A percentile compares a stretch with the other conserved stretches of the same genome.
These are phyloP conservation scores for Coemansia sp. DNA, from an alignment of 192 early-diverging fungal genomes.

Conservation along the genomic window DNA sequence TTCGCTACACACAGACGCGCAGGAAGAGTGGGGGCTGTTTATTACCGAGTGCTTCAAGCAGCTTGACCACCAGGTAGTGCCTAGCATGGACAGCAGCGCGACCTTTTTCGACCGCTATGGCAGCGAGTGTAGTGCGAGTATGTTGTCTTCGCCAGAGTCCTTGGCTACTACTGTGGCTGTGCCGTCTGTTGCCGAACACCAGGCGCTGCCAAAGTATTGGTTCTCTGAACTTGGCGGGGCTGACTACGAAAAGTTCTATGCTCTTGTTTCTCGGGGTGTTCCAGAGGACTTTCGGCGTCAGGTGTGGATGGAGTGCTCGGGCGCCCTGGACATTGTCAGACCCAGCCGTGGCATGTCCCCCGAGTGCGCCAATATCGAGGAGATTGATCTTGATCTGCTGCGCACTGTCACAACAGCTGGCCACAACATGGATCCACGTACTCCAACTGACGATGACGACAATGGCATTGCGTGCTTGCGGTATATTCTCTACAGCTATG, in stretches of 20 bases:
- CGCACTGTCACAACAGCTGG: constrained; percentile 22
- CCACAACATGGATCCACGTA: neutral
- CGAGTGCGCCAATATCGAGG: constrained; percentile 20
- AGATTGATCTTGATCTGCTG: constrained; percentile 50
- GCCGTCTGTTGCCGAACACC: neutral
- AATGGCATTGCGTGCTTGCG: constrained; percentile 17
- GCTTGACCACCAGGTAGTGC: constrained; percentile 20
- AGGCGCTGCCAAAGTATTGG: constrained; percentile 28
- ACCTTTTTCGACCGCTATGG: neutral
- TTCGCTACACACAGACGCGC: constrained; percentile 24
- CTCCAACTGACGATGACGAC: neutral
- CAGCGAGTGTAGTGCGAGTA: neutral
- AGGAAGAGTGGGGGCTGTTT: constrained; percentile 41
- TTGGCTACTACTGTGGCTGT: constrained; percentile 15
- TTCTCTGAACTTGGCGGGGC: constrained; percentile 16
- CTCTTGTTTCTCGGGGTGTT: constrained; percentile 34
- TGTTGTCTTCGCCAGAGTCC: constrained; percentile 11
- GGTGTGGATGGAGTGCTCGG: constrained; percentile 54
- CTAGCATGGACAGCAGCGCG: constrained; percentile 17
- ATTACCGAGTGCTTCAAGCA: constrained; percentile 26
- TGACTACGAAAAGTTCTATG: constrained; percentile 14
- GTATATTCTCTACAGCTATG: constrained; percentile 44
- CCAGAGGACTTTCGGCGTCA: constrained; percentile 37
- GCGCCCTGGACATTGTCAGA: constrained; percentile 23
- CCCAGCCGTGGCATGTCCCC: neutral